phyloP scores from a whole-genome alignment of 441 rosid species.

The Eugenia klotzschiana region DNA sequence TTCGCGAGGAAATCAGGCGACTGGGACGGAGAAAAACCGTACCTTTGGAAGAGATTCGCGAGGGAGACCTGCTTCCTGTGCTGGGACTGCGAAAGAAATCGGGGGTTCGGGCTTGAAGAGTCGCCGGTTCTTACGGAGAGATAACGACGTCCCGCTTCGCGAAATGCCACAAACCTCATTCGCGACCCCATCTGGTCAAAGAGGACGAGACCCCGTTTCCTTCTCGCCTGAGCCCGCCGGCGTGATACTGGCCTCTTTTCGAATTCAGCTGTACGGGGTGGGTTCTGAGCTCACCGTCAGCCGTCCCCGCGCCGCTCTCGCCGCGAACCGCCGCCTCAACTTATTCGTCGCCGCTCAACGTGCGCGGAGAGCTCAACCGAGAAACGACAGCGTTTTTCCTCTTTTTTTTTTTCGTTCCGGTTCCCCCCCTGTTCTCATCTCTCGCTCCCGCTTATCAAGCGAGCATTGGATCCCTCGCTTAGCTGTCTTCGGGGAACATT shows the following conservation, averaged over 20 bases:
- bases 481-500: no score
- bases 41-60: conserved; percentile 56
- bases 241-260: background rate
- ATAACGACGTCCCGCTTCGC: background rate
- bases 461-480: no score
- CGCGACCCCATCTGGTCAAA: background rate
- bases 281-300: background rate
- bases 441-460: no score
- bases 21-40: conserved; percentile 46
- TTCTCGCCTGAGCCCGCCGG: background rate
- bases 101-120: conserved; percentile 1
- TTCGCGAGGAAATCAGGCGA: conserved; percentile 30
- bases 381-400: background rate
- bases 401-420: no score
- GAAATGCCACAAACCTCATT: background rate
- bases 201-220: background rate
- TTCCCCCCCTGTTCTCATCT: no score
- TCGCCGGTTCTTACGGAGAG: background rate
- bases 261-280: background rate
- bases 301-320: background rate
- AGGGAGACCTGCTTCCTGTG: conserved; percentile 32
- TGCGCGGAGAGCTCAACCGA: background rate
- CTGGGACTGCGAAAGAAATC: conserved; percentile 6
- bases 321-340: background rate
- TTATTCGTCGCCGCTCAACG: background rate